Evolutionary conservation across 2,329 filamentous ascomycete species (phyloP).

Genomic region (Camillea tinctor): DNA sequence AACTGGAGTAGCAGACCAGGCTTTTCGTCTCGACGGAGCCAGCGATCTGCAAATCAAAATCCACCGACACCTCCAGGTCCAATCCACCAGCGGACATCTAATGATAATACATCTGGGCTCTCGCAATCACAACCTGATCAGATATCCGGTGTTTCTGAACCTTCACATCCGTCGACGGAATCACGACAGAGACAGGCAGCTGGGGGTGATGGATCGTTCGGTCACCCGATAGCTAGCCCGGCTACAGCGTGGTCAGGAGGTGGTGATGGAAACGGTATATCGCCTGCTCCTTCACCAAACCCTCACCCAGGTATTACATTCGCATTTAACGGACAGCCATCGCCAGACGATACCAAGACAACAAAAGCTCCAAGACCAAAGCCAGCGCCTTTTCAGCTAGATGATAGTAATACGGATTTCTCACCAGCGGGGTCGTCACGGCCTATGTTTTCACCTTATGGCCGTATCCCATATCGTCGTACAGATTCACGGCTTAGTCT

Average conservation of each 20-base stretch:
- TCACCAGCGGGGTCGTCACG: conserved; percentile 12
- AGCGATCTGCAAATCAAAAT: conserved; percentile 4
- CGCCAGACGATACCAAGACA: conserved; percentile 2
- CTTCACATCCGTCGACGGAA: conserved; percentile 9
- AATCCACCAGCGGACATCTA: conserved; percentile 6
- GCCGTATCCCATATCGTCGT: conserved; percentile 14
- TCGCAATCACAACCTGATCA: conserved; percentile 10
- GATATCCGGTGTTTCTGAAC: neutral
- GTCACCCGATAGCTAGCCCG: neutral
- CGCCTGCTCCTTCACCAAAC: conserved; percentile 4
- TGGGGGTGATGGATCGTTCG: neutral
- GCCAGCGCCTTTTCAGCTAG: conserved; percentile 20
- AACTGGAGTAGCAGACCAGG: neutral
- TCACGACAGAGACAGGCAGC: conserved; percentile 13
- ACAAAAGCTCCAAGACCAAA: conserved; percentile 9
- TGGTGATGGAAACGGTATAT: conserved; percentile 5
- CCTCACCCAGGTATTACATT: neutral
- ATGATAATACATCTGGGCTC: conserved; percentile 13
- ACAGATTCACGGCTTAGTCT: conserved; percentile 17
- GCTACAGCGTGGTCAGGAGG: conserved; percentile 9
- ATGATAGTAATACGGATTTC: conserved; percentile 12
- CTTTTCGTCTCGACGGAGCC: conserved; percentile 1
- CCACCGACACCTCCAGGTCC: conserved; percentile 4
- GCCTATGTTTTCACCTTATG: conserved; percentile 14
- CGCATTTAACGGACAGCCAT: neutral